Evolutionary conservation across 1,284 basidiomycete species (phyloP), one percentile per base, ranked within the genome.

Genomic region (Ganoderma resinaceum): DNA sequence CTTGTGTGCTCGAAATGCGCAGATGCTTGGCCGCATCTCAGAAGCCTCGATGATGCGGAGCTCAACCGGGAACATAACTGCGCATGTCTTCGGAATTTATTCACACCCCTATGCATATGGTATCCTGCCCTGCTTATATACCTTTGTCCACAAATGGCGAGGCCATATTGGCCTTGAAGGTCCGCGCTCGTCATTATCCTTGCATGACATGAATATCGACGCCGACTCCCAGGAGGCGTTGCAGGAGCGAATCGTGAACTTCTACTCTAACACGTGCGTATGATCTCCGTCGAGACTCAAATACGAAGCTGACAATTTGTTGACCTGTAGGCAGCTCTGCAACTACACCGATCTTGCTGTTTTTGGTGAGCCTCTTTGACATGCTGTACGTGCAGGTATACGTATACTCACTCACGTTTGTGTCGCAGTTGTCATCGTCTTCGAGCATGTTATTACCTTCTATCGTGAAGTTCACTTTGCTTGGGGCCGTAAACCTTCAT

Each of bases 161-260:
- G 5, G 12, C 37, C 35, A 26, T 40, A 38, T 49, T 43, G 61
- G 63, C 65, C 70, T 68, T 57, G 59, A 63, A 60, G 55, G 70
- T 68, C 67, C 49, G 23, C 59, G 46, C 62, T 61, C 65, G 38
- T 42, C 26, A 40, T 62, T 35, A 57, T 35, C 14, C 38, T 38
- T 55, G 55, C 64, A 61, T 64, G 55, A 55, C 62, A 74, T 72
- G 69, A 63, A 69, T 61, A 72, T 65, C n/a, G 66, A 68, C 57
- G 61, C 67, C 63, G 58, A 66, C 69, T 72, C 69, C 69, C 71
- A 67, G 71, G 37, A 57, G 71, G 71, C 70, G 71, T 61, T 61
- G 60, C 66, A 49, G 46, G 69, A 67, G 65, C 26, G 31, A 4
- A 11, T 62, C 12, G 57, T 64, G 18, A 26, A 60, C 29, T 61